These are phyloP conservation scores for Polyrhizophydium stewartii DNA, from an alignment of 371 early-diverging fungal species.

Conservation along the genomic window DNA sequence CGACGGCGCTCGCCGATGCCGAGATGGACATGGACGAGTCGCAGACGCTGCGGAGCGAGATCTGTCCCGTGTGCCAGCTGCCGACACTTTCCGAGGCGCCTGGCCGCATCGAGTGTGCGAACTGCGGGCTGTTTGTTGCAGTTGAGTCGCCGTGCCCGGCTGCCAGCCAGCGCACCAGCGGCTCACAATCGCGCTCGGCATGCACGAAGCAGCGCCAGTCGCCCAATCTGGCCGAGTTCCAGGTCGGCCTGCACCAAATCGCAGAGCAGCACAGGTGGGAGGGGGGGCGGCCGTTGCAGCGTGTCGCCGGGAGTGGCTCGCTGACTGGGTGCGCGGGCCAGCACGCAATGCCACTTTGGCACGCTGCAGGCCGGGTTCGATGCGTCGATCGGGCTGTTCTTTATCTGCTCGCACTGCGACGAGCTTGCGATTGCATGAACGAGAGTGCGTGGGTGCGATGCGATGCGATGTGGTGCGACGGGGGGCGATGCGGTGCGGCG, in stretches of 20 bases:
- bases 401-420: neutral
- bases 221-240: neutral
- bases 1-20: no score
- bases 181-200: neutral
- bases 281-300: no score
- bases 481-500: no score
- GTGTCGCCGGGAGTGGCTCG: no score
- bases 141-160: no score
- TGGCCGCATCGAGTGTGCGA: neutral
- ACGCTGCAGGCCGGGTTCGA: neutral
- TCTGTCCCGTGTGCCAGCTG: neutral
- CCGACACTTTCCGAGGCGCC: neutral
- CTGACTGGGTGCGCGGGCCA: no score
- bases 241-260: neutral
- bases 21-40: no score
- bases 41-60: neutral
- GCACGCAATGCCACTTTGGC: neutral
- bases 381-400: neutral
- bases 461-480: no score
- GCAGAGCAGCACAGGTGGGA: neutral
- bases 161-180: no score
- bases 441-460: no score
- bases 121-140: neutral
- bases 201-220: neutral
- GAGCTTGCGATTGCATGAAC: no score